These are phyloP conservation scores for Sporothrix sp. DNA, from an alignment of 2,329 filamentous ascomycete species.

Conservation along the genomic window DNA sequence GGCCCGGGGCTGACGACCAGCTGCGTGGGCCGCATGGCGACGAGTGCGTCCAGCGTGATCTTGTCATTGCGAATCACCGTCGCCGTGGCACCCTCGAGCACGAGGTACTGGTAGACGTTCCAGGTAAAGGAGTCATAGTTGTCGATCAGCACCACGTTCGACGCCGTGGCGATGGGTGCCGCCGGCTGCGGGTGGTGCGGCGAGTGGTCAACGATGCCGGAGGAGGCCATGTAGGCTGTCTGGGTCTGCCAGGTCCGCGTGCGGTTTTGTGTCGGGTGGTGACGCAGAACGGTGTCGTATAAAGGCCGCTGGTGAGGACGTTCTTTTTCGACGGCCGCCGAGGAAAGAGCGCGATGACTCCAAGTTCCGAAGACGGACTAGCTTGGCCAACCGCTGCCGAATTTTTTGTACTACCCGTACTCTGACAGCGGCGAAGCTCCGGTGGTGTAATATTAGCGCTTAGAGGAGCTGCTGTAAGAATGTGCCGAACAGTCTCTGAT, in stretches of 20 bases:
- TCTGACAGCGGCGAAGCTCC: too few species aligned
- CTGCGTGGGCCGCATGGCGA: slow-evolving; percentile 79
- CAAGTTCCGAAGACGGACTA: slow-evolving; percentile 11
- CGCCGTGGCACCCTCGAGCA: slow-evolving; percentile 87
- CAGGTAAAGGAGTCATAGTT: slow-evolving; percentile 99
- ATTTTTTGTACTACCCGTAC: slow-evolving; percentile 1
- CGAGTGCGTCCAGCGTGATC: slow-evolving; percentile 73
- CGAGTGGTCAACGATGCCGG: slow-evolving; percentile 63
- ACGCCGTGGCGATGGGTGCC: slow-evolving; percentile 64
- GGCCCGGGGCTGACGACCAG: slow-evolving; percentile 91
- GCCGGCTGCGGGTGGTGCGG: slow-evolving; percentile 72
- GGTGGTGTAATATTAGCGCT: too few species aligned
- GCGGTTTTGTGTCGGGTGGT: neutral
- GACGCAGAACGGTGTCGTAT: neutral
- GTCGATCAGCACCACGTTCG: slow-evolving; percentile 90
- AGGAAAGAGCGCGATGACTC: slow-evolving; percentile 3
- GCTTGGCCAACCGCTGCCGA: neutral
- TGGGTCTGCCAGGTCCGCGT: neutral
- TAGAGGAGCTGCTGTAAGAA: too few species aligned
- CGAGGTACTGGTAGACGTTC: slow-evolving; percentile 98
- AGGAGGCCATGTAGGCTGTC: slow-evolving; percentile 37
- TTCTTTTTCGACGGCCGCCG: too few species aligned
- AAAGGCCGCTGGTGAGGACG: too few species aligned
- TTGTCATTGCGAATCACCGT: slow-evolving; percentile 90
- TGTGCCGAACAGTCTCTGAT: too few species aligned